These are phyloP conservation scores for Petunia secreta DNA, from an alignment of 257 asterid genomes.

Conservation along the genomic window DNA sequence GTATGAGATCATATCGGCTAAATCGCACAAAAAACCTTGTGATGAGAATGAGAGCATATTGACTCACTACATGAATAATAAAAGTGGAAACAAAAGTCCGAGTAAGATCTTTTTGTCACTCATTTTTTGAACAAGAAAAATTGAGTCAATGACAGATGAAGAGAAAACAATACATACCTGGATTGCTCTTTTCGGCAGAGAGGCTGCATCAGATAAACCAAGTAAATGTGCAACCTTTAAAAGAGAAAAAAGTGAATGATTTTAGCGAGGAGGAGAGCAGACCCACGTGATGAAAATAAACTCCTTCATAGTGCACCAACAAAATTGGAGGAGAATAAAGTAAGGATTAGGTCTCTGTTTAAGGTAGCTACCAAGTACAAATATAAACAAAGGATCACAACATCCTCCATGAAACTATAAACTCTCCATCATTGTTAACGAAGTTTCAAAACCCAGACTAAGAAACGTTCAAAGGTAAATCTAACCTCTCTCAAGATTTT, in stretches of 20 bases:
- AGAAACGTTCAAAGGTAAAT: background rate
- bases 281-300: background rate
- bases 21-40: background rate
- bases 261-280: background rate
- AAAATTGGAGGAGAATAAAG: background rate
- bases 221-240: slow-evolving; percentile 81
- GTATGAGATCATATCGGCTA: background rate
- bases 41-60: background rate
- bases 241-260: background rate
- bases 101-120: background rate
- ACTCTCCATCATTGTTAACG: background rate
- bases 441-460: background rate
- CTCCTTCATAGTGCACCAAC: background rate
- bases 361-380: background rate
- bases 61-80: background rate
- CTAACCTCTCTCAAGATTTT: slow-evolving; percentile 84
- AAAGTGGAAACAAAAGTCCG: background rate
- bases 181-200: slow-evolving; percentile 90
- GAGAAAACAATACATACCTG: slow-evolving; percentile 55
- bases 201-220: slow-evolving; percentile 76
- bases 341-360: background rate
- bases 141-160: background rate
- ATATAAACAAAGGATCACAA: background rate
- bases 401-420: background rate
- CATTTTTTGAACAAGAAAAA: background rate